Evolutionary conservation across 495 filamentous ascomycete species (phyloP).

Genomic region (Penicillium canescens): DNA sequence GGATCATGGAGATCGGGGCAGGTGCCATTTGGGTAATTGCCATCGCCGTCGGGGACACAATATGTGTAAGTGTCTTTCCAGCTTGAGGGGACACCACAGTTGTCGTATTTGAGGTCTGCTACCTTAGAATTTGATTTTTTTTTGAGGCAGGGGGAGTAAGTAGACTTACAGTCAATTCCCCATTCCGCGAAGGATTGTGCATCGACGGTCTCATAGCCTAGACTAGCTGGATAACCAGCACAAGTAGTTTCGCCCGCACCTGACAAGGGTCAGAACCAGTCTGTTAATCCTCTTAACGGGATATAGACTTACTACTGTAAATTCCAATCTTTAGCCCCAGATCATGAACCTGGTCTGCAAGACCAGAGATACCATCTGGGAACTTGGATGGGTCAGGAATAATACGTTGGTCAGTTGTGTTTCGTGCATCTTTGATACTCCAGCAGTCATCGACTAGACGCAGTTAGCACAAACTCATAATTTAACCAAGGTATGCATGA

Average conservation of each 20-base stretch:
- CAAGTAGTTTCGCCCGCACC: conserved; percentile 65
- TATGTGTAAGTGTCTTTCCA: conserved; percentile 42
- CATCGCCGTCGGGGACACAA: conserved; percentile 36
- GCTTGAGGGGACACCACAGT: conserved; percentile 54
- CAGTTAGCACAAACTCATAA: background rate
- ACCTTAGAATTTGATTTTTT: background rate
- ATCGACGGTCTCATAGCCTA: conserved; percentile 63
- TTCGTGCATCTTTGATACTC: conserved; percentile 50
- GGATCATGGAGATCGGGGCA: conserved; percentile 34
- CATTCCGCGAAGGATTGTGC: conserved; percentile 62
- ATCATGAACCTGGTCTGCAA: conserved; percentile 58
- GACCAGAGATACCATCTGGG: conserved; percentile 60
- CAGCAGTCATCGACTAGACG: conserved; percentile 61
- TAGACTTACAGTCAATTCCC: conserved; percentile 59
- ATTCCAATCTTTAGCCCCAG: conserved; percentile 67
- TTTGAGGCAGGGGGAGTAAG: background rate
- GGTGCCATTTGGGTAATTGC: conserved; percentile 39
- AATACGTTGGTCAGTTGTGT: conserved; percentile 48
- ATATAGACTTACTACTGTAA: conserved; percentile 47
- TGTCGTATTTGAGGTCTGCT: conserved; percentile 70
- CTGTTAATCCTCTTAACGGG: background rate
- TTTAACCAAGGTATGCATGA: conserved; percentile 14
- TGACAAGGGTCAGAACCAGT: conserved; percentile 6
- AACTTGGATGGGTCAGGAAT: conserved; percentile 59
- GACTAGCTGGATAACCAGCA: conserved; percentile 59